Evolutionary conservation across 352 stramenopile species (phyloP).

Genomic region (Globisporangium lucens): DNA sequence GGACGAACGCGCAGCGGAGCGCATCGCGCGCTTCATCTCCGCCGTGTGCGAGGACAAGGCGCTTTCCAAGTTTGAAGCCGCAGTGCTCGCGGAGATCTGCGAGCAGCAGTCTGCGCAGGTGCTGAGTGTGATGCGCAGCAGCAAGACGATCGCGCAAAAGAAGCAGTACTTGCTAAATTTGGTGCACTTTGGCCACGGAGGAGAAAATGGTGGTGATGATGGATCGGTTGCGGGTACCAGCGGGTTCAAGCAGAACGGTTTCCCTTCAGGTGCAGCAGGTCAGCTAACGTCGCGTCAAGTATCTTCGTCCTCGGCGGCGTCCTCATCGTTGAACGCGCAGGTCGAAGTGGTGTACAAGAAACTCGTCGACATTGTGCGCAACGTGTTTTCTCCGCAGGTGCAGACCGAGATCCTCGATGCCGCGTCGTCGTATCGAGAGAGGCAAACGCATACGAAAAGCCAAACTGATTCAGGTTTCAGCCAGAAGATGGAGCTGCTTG

Average conservation of each 20-base stretch:
- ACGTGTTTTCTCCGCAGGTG: constrained; percentile 50
- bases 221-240: constrained; percentile 1
- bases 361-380: constrained; percentile 47
- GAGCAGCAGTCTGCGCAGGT: constrained; percentile 34
- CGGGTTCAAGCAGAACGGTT: not conserved
- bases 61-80: constrained; percentile 41
- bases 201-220: not conserved
- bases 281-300: not conserved
- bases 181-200: constrained; percentile 9
- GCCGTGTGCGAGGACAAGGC: constrained; percentile 41
- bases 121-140: constrained; percentile 28
- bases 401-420: constrained; percentile 45
- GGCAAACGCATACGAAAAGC: not conserved
- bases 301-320: not conserved
- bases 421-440: constrained; percentile 27
- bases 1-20: constrained; percentile 7
- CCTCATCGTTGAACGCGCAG: constrained; percentile 20
- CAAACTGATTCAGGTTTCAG: constrained; percentile 16
- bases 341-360: constrained; percentile 50
- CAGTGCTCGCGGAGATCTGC: constrained; percentile 44
- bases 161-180: constrained; percentile 43
- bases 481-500: constrained; percentile 50
- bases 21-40: constrained; percentile 31
- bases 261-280: not conserved
- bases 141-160: constrained; percentile 36